Percentiles rank a stretch among this genome's conserved stretches.
These are phyloP conservation scores for Leucocoprinus birnbaumii DNA, from an alignment of 768 basidiomycete genomes.

Conservation along the genomic window DNA sequence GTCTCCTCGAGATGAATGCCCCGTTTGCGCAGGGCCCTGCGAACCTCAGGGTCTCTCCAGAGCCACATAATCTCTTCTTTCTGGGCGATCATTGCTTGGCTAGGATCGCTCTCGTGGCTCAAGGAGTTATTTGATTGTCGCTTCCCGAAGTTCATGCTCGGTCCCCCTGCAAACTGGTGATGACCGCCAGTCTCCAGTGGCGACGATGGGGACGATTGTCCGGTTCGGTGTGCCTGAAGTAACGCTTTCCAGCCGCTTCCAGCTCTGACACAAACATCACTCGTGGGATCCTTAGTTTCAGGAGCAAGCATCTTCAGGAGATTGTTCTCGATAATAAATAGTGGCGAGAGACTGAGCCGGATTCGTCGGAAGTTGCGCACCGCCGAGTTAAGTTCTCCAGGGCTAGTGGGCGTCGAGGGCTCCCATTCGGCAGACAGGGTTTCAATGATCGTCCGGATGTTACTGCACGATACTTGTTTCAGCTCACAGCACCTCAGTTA, in stretches of 20 bases:
- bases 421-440: constrained; percentile 48
- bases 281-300: constrained; percentile 29
- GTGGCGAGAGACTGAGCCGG: constrained; percentile 37
- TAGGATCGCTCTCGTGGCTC: constrained; percentile 42
- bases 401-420: constrained; percentile 16
- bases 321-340: constrained; percentile 53
- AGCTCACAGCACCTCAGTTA: neutral
- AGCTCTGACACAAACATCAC: constrained; percentile 49
- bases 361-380: constrained; percentile 28
- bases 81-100: constrained; percentile 47
- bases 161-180: neutral
- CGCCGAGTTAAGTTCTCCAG: constrained; percentile 15
- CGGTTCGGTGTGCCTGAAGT: constrained; percentile 20
- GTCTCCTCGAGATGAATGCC: constrained; percentile 54
- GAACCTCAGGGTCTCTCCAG: constrained; percentile 59
- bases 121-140: constrained; percentile 21
- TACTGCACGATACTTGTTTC: constrained; percentile 29
- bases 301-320: constrained; percentile 50
- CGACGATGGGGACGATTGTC: constrained; percentile 8
- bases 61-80: constrained; percentile 58
- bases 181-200: constrained; percentile 6
- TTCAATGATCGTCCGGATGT: constrained; percentile 55
- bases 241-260: constrained; percentile 59
- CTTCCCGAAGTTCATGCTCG: neutral
- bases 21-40: constrained; percentile 45